These are phyloP conservation scores for Tolypocladium pustulatum DNA, from an alignment of 2,329 filamentous ascomycete genomes.

Conservation along the genomic window DNA sequence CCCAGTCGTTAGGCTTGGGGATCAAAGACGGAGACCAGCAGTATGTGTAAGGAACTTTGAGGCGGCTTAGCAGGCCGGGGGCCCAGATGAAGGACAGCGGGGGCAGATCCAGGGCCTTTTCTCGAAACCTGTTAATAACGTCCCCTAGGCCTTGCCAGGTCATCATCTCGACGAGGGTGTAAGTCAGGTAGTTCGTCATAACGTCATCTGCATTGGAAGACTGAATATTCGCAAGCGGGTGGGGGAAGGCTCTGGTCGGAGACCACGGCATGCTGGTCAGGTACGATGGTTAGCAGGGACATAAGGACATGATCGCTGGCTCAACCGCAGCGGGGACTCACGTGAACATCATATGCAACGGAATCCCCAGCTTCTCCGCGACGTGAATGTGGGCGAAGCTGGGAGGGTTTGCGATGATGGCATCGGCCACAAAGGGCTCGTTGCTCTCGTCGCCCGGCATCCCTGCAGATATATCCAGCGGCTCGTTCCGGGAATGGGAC, in stretches of 20 bases:
- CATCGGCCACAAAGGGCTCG: slow-evolving; percentile 71
- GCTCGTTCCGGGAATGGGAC: slow-evolving; percentile 35
- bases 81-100: slow-evolving; percentile 73
- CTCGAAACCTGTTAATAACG: slow-evolving; percentile 79
- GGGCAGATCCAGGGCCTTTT: slow-evolving; percentile 63
- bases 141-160: slow-evolving; percentile 90
- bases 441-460: slow-evolving; percentile 29
- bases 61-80: slow-evolving; percentile 64
- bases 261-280: slow-evolving; percentile 88
- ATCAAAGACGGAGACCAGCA: slow-evolving; percentile 77
- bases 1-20: slow-evolving; percentile 72
- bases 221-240: slow-evolving; percentile 75
- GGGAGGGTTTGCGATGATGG: slow-evolving; percentile 69
- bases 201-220: slow-evolving; percentile 63
- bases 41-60: slow-evolving; percentile 79
- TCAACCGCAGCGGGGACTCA: slow-evolving; percentile 29
- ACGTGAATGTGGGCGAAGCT: slow-evolving; percentile 68
- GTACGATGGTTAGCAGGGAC: neutral
- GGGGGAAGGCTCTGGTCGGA: slow-evolving; percentile 74
- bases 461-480: slow-evolving; percentile 25
- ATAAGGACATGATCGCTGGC: neutral
- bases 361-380: slow-evolving; percentile 65
- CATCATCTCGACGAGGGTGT: slow-evolving; percentile 79
- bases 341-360: slow-evolving; percentile 84
- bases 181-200: slow-evolving; percentile 76